Conservation (phyloP, 345 rosid species). For the sweet orange (Citrus sinensis) region DVS_A1.0 CM039164.1:29433501-29434000, state of each 20-base stretch:
- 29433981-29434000: background rate
- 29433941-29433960: background rate
- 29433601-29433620: too few species aligned
- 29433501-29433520: background rate
- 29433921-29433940: background rate
- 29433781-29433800: background rate
- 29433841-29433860: background rate
- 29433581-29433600: background rate
- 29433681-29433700: too few species aligned
- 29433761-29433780: background rate
- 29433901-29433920: background rate
- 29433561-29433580: background rate
- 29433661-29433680: too few species aligned
- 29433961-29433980: background rate
- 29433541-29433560: background rate
- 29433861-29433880: background rate
- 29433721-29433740: too few species aligned
- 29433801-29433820: conserved; percentile 59
- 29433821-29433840: conserved; percentile 32
- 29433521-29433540: background rate
- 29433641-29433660: too few species aligned
- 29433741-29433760: too few species aligned
- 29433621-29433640: too few species aligned
- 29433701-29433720: too few species aligned
- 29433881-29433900: background rate